Evolutionary conservation across 2,329 filamentous ascomycete genomes (phyloP), one percentile per base, ranked within the genome.

Genomic region (Talaromyces albobiverticillius): DNA sequence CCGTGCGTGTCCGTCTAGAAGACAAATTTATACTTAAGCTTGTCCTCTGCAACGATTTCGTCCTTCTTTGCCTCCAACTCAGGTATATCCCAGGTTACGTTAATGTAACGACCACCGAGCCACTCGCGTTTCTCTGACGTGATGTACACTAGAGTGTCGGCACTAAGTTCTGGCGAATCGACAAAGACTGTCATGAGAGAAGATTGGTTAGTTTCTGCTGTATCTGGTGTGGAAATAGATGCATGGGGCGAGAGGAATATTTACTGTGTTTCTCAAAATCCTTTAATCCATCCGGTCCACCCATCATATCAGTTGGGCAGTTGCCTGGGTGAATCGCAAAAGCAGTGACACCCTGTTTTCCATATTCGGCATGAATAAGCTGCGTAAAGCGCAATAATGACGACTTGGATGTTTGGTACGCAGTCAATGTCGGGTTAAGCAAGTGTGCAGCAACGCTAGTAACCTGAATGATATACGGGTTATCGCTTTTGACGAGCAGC

Each of bases 351-450:
- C 53, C 75, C 45, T 77, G 60, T 10, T 69, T 64, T 7, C 60
- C 61, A 58, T 81, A 76, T 58, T 82, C 79, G 22, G 56, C 56
- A 5, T 64, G 64, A 23, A 77, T 54, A 55, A 75, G 78, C 60
- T 82, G 75, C n/a, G 67, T 73, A 11, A 81, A 62, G 3, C 77
- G 71, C 49, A 71, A 64, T 2, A 76, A 56, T 0, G 75, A 73
- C 32, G 79, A 69, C 59, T 81, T 81, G 49, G 67, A 66, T 3
- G 69, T 67, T 60, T 79, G 75, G 60, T 82, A 82, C 0, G 70
- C 70, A 10, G 73, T 77, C 0, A 66, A 72, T 2, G 70, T 69
- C 0, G 66, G 66, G 6, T 36, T n/a, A 8, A 53, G 69, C 64
- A 71, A 56, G 47, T 72, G 67, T 1, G 70, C 75, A 11, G 71